Evolutionary conservation across 2,329 filamentous ascomycete species (phyloP).

Genomic region (Penicillium brevicompactum): DNA sequence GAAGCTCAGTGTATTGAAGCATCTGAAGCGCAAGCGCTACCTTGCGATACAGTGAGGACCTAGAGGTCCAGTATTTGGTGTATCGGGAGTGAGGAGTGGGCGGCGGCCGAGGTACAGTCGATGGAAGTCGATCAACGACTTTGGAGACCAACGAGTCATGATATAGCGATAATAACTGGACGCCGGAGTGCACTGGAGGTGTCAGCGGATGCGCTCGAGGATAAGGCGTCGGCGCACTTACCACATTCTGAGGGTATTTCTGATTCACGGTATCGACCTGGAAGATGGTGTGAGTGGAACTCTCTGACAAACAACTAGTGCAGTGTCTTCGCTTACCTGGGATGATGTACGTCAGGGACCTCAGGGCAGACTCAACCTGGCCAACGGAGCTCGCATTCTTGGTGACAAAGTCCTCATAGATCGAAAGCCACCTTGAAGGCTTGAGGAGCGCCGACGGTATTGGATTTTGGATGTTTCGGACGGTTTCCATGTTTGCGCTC

Average conservation of each 20-base stretch:
- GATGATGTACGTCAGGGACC: conserved; percentile 93
- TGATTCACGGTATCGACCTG: conserved; percentile 64
- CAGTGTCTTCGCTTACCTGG: conserved; percentile 57
- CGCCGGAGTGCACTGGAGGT: conserved; percentile 71
- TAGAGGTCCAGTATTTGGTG: conserved; percentile 64
- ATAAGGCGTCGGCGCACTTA: conserved; percentile 39
- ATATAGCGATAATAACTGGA: conserved; percentile 88
- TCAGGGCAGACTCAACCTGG: conserved; percentile 89
- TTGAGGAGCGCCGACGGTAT: conserved; percentile 34
- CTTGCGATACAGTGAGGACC: conserved; percentile 72
- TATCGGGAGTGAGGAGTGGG: conserved; percentile 64
- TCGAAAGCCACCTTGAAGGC: conserved; percentile 42
- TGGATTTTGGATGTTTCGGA: conserved; percentile 29
- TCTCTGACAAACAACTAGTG: background rate
- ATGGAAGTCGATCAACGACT: conserved; percentile 59
- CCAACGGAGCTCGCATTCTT: conserved; percentile 93
- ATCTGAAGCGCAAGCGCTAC: conserved; percentile 83
- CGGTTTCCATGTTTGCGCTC: conserved; percentile 35
- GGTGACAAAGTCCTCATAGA: conserved; percentile 75
- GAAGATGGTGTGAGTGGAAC: background rate
- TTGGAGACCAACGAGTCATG: conserved; percentile 83
- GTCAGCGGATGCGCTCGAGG: conserved; percentile 1
- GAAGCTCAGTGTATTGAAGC: conserved; percentile 88
- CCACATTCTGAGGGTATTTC: conserved; percentile 91
- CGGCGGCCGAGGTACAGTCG: conserved; percentile 51